A percentile compares a stretch with the other conserved stretches of the same genome.
phyloP scores from a whole-genome alignment of 257 asterid species.

The Solanum medicagineum region DNA sequence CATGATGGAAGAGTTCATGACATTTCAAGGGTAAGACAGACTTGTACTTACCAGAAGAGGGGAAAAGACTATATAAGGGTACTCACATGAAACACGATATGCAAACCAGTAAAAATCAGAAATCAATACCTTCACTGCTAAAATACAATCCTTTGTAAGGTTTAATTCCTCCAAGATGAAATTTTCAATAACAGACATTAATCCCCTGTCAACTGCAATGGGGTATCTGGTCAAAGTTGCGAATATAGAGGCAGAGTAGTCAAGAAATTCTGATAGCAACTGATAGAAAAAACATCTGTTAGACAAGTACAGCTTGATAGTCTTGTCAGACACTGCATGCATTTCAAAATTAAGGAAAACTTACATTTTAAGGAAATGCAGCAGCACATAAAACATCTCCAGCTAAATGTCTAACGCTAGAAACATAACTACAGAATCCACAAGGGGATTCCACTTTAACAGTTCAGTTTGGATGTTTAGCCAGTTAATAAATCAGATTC shows the following conservation, averaged over 20 bases:
- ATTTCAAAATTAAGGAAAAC: neutral
- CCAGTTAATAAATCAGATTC: neutral
- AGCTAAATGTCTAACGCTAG: neutral
- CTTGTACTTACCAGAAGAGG: neutral
- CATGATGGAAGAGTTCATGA: neutral
- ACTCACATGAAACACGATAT: neutral
- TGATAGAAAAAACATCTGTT: slow-evolving; percentile 28
- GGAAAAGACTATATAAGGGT: neutral
- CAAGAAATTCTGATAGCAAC: slow-evolving; percentile 77
- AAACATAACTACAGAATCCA: neutral
- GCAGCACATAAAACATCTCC: neutral
- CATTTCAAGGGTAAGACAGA: neutral
- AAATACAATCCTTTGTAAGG: slow-evolving; percentile 51
- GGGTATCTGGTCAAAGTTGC: slow-evolving; percentile 62
- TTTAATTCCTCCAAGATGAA: slow-evolving; percentile 64
- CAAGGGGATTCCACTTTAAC: neutral
- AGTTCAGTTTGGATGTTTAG: neutral
- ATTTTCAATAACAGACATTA: slow-evolving; percentile 38
- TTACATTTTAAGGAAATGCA: neutral
- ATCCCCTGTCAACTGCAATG: slow-evolving; percentile 32
- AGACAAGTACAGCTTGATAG: neutral
- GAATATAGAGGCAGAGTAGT: slow-evolving; percentile 54
- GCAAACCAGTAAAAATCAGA: neutral
- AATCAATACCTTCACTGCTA: slow-evolving; percentile 52
- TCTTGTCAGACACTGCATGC: neutral